phyloP scores from a whole-genome alignment of 257 asterid genomes.

The Anisodus acutangulus region DNA sequence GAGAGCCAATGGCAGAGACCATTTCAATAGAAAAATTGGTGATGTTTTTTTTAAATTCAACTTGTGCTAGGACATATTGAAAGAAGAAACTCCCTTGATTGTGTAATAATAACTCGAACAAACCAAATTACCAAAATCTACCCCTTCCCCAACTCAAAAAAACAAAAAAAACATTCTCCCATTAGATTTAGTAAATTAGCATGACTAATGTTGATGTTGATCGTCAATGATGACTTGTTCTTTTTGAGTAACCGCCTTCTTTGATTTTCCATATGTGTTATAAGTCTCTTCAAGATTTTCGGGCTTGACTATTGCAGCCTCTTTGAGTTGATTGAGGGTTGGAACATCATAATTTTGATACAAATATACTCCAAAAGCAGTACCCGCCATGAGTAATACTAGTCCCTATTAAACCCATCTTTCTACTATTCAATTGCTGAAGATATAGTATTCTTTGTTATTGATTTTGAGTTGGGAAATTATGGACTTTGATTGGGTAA shows the following conservation, averaged over 20 bases:
- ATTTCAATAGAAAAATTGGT: too few species aligned
- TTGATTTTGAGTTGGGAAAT: neutral
- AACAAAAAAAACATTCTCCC: too few species aligned
- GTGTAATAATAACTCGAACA: neutral
- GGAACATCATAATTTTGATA: constrained; percentile 14
- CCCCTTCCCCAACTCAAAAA: too few species aligned
- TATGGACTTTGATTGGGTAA: neutral
- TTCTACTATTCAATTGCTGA: too few species aligned
- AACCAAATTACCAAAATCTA: neutral
- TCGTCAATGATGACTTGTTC: neutral
- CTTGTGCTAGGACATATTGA: neutral
- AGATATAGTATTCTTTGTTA: too few species aligned
- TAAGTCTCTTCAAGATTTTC: neutral
- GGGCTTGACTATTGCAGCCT: neutral
- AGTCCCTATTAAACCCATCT: neutral
- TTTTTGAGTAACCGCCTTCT: neutral
- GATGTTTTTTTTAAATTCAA: neutral
- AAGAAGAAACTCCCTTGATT: neutral
- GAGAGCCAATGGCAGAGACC: too few species aligned
- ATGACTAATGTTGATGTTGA: neutral
- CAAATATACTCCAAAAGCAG: constrained; percentile 4
- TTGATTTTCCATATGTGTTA: neutral
- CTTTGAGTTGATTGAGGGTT: neutral
- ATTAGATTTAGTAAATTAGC: neutral
- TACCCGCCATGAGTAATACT: neutral